Conservation (phyloP, 2,329 filamentous ascomycete genomes). For the Dothideomycetidae sp. region DNA sequence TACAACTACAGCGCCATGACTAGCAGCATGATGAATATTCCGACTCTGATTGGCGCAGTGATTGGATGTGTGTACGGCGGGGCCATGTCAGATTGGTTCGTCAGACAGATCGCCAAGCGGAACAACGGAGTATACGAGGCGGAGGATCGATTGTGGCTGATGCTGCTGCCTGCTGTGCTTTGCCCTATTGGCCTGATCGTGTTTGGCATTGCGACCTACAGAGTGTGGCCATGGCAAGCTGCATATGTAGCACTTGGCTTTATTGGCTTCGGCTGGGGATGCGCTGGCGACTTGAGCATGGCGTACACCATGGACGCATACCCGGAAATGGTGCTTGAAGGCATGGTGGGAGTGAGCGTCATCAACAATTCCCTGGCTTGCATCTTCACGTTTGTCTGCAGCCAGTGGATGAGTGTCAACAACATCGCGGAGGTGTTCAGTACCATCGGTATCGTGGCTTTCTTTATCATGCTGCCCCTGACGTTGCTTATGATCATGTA, state of each 20-base stretch:
- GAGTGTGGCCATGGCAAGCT: constrained; percentile 39
- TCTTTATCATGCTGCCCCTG: constrained; percentile 33
- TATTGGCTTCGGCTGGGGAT: constrained; percentile 46
- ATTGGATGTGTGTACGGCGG: constrained; percentile 45
- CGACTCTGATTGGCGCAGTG: constrained; percentile 40
- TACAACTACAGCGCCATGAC: constrained; percentile 42
- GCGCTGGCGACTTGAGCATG: constrained; percentile 38
- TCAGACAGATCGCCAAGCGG: constrained; percentile 40
- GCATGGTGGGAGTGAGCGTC: constrained; percentile 44
- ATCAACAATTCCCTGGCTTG: constrained; percentile 44
- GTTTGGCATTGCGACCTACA: constrained; percentile 38
- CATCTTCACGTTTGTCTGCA: constrained; percentile 37
- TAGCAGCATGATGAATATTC: constrained; percentile 45
- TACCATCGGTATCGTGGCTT: constrained; percentile 37
- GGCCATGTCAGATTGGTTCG: constrained; percentile 42
- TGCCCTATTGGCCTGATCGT: constrained; percentile 39
- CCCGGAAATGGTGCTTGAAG: constrained; percentile 43
- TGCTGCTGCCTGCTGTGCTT: constrained; percentile 36
- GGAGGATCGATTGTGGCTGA: constrained; percentile 39
- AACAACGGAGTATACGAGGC: constrained; percentile 42
- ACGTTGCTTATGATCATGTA: constrained; percentile 42
- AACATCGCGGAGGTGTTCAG: constrained; percentile 37
- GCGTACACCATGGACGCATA: constrained; percentile 43
- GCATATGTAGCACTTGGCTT: constrained; percentile 43
- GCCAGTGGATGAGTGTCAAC: constrained; percentile 35